A percentile compares a stretch with the other conserved stretches of the same genome.
Evolutionary conservation across 176 grass and related monocot species (phyloP).

Genomic region (Triticum turgidum): DNA sequence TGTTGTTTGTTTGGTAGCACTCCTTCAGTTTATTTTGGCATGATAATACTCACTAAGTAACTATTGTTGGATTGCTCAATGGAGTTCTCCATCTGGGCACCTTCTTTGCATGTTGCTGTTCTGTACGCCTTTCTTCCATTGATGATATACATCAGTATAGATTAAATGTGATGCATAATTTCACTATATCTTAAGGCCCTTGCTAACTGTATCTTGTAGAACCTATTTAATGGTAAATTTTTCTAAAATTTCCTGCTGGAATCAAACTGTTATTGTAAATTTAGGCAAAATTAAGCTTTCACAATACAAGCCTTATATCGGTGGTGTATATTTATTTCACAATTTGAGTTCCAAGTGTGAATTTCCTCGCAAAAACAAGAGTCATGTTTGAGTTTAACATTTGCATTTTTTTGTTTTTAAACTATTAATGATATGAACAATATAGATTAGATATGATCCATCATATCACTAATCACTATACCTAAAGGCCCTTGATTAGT

Average conservation of each 20-base stretch:
- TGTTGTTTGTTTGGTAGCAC: neutral
- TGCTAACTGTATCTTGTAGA: neutral
- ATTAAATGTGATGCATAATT: neutral
- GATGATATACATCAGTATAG: neutral
- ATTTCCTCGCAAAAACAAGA: neutral
- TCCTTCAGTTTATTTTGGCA: neutral
- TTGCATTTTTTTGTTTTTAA: neutral
- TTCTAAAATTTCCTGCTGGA: neutral
- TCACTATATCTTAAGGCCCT: neutral
- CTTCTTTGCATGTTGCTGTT: constrained; percentile 9
- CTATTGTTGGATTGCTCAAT: neutral
- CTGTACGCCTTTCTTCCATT: neutral
- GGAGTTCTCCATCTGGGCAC: neutral
- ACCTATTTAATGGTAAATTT: neutral
- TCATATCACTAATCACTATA: neutral
- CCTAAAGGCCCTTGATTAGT: neutral
- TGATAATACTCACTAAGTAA: neutral
- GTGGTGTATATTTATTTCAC: neutral
- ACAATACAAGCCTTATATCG: neutral
- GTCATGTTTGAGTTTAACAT: neutral
- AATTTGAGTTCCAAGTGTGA: constrained; percentile 4
- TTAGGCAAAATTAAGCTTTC: neutral
- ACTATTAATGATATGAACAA: neutral
- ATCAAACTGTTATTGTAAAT: neutral
- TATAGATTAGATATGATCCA: neutral